Percentiles rank a stretch among this genome's conserved stretches.
phyloP scores from a whole-genome alignment of 352 stramenopile genomes.

The Aphanomyces stellatus region DNA sequence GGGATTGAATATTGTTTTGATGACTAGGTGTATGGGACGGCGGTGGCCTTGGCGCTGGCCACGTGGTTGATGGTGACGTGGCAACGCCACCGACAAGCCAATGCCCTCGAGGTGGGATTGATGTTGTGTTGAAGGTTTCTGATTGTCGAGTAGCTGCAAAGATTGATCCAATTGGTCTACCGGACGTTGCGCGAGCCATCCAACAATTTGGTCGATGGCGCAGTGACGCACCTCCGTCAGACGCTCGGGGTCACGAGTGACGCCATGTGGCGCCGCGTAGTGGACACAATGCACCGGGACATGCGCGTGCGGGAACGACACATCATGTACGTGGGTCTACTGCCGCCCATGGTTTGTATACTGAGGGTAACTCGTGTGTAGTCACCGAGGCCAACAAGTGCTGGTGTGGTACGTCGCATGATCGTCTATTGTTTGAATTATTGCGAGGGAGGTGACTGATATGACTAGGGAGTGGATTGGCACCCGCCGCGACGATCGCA shows the following conservation, averaged over 20 bases:
- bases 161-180: constrained; percentile 7
- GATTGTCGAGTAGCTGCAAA: neutral
- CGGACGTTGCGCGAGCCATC: neutral
- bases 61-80: neutral
- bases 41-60: neutral
- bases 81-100: neutral
- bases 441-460: neutral
- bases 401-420: constrained; percentile 9
- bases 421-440: too few relatives aligned
- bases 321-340: constrained; percentile 8
- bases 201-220: constrained; percentile 9
- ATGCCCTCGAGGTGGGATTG: neutral
- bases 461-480: constrained; percentile 18
- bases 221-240: neutral
- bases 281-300: neutral
- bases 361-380: neutral
- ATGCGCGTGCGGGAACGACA: constrained; percentile 9
- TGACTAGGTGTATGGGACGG: neutral
- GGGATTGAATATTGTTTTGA: neutral
- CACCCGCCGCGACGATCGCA: neutral
- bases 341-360: neutral
- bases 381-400: constrained; percentile 17
- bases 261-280: neutral
- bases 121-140: neutral
- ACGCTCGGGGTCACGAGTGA: neutral